These are phyloP conservation scores for Podospora anserina DNA, from an alignment of 495 filamentous ascomycete genomes.

Conservation along the genomic window DNA sequence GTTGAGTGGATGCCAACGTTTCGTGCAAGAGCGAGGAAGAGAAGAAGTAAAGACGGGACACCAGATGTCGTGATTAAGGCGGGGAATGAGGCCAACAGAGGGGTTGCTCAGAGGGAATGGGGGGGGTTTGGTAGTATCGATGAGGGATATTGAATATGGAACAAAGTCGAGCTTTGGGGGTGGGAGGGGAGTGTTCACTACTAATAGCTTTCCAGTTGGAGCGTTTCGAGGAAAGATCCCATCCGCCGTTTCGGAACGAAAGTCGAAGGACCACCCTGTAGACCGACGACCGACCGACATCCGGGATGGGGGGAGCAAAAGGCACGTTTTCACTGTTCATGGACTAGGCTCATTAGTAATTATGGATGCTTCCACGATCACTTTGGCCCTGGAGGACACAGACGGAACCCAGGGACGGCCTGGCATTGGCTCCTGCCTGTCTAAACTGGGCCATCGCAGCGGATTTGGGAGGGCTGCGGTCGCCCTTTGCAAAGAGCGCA, in stretches of 20 bases:
- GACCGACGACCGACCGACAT: background rate
- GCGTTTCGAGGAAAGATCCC: slow-evolving; percentile 19
- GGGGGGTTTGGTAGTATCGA: slow-evolving; percentile 11
- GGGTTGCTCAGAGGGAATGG: background rate
- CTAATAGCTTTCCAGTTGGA: slow-evolving; percentile 24
- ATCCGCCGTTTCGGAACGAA: background rate
- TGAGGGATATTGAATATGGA: slow-evolving; percentile 19
- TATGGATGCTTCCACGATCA: slow-evolving; percentile 9
- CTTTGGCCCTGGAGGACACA: slow-evolving; percentile 12
- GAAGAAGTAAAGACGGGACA: background rate
- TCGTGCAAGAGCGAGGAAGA: background rate
- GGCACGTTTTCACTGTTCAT: background rate
- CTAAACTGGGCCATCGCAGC: slow-evolving; percentile 9
- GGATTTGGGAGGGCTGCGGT: slow-evolving; percentile 14
- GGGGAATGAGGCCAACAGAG: background rate
- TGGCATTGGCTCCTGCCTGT: slow-evolving; percentile 18
- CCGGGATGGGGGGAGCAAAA: background rate
- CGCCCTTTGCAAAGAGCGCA: slow-evolving; percentile 19
- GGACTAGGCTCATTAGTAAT: slow-evolving; percentile 29
- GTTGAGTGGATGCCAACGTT: background rate
- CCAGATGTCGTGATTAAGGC: slow-evolving; percentile 9
- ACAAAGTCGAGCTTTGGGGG: slow-evolving; percentile 8
- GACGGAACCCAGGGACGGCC: slow-evolving; percentile 10
- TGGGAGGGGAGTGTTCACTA: slow-evolving; percentile 21
- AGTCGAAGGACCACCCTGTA: slow-evolving; percentile 9